Percentiles rank a stretch among this genome's conserved stretches.
These are phyloP conservation scores for Fusarium succisae DNA, from an alignment of 2,329 filamentous ascomycete species.

Conservation along the genomic window DNA sequence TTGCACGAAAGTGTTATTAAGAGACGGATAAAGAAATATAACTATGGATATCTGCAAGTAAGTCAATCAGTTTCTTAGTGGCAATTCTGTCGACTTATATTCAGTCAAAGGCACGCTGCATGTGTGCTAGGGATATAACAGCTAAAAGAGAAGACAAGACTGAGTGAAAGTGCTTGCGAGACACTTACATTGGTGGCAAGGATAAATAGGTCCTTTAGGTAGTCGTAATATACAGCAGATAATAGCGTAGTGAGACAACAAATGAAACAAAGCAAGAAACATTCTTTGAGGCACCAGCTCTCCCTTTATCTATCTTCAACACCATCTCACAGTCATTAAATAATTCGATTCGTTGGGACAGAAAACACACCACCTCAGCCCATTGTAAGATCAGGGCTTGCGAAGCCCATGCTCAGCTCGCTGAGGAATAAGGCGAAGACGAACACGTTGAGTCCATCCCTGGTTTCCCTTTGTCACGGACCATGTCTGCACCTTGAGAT, in stretches of 20 bases:
- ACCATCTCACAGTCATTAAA: background rate
- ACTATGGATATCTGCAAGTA: background rate
- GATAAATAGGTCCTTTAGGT: background rate
- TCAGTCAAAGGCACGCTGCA: background rate
- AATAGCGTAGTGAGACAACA: background rate
- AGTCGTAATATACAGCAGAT: background rate
- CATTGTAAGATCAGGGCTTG: conserved; percentile 14
- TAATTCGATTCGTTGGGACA: conserved; percentile 6
- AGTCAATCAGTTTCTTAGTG: background rate
- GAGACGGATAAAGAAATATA: background rate
- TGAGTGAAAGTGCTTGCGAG: background rate
- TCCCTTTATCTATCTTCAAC: conserved; percentile 9
- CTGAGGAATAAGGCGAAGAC: conserved; percentile 6
- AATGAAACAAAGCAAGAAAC: background rate
- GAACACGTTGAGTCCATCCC: conserved; percentile 4
- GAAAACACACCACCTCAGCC: conserved; percentile 34
- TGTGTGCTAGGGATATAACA: background rate
- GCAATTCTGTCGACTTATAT: background rate
- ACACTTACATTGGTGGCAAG: no score
- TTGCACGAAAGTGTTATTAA: background rate
- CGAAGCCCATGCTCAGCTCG: background rate
- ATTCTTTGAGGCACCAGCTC: background rate
- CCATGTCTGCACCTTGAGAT: background rate
- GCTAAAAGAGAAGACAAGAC: background rate
- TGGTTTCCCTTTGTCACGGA: background rate